phyloP scores from a whole-genome alignment of 805 yeast species.

The Millerozyma miso region DNA sequence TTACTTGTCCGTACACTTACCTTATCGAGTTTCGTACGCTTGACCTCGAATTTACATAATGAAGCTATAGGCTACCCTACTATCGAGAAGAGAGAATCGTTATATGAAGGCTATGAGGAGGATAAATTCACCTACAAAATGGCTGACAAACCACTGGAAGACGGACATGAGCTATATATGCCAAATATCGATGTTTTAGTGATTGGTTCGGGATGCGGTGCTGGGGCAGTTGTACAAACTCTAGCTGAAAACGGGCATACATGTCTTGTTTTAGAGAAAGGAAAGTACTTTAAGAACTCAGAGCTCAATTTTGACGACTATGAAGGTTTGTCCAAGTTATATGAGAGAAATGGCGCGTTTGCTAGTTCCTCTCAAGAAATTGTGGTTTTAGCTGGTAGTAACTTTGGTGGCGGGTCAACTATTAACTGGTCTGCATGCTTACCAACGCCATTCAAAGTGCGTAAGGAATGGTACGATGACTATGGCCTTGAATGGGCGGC shows the following conservation, averaged over 20 bases:
- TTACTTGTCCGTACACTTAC: constrained; percentile 23
- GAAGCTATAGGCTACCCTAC: constrained; percentile 38
- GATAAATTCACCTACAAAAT: constrained; percentile 26
- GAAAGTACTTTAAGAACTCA: constrained; percentile 33
- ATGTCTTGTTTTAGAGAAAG: constrained; percentile 49
- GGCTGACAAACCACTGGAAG: constrained; percentile 25
- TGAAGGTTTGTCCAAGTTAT: constrained; percentile 32
- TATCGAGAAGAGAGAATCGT: constrained; percentile 22
- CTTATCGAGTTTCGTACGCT: constrained; percentile 18
- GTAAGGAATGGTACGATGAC: constrained; percentile 48
- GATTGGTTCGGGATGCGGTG: constrained; percentile 52
- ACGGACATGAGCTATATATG: constrained; percentile 27
- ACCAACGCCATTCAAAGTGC: constrained; percentile 45
- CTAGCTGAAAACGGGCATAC: constrained; percentile 39
- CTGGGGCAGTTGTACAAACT: constrained; percentile 49
- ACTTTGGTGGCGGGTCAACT: constrained; percentile 57
- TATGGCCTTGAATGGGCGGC: constrained; percentile 46
- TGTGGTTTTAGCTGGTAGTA: constrained; percentile 45
- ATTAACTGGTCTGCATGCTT: constrained; percentile 56
- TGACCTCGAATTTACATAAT: constrained; percentile 30
- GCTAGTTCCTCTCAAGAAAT: constrained; percentile 31
- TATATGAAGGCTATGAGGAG: constrained; percentile 22
- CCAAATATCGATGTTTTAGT: constrained; percentile 43
- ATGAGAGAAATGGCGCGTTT: constrained; percentile 37
- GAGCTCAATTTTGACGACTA: constrained; percentile 36